Percentiles rank a stretch among this genome's conserved stretches.
Evolutionary conservation across 306 rosid species (phyloP).

Genomic region (Aeschynomene evenia): DNA sequence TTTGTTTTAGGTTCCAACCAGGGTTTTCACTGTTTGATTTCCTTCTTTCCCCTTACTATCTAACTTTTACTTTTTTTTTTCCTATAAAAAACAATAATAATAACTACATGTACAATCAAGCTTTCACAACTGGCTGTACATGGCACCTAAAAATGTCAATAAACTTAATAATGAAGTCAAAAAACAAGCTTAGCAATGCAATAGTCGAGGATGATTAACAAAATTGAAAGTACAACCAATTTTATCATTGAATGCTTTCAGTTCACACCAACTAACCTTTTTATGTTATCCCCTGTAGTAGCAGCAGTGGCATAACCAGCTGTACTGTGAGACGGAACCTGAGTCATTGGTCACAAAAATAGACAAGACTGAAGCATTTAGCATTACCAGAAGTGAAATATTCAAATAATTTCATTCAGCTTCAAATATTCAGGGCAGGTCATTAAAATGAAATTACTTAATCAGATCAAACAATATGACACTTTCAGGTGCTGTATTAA

Average conservation of each 20-base stretch:
- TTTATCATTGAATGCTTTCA: slow-evolving; percentile 16
- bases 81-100: background rate
- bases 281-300: slow-evolving; percentile 53
- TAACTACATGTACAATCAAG: background rate
- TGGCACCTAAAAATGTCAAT: background rate
- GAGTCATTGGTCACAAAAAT: slow-evolving; percentile 24
- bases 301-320: slow-evolving; percentile 69
- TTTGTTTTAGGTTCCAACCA: background rate
- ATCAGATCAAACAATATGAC: slow-evolving; percentile 6
- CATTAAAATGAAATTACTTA: slow-evolving; percentile 2
- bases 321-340: slow-evolving; percentile 71
- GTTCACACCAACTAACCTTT: slow-evolving; percentile 52
- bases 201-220: background rate
- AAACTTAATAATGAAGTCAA: background rate
- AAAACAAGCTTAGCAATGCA: slow-evolving; percentile 6
- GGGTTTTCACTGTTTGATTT: background rate
- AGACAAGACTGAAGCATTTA: slow-evolving; percentile 4
- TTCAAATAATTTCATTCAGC: slow-evolving; percentile 14
- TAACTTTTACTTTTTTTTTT: background rate
- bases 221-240: slow-evolving; percentile 7
- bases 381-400: background rate
- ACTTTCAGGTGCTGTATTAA: background rate
- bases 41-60: background rate
- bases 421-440: slow-evolving; percentile 7
- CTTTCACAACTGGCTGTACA: background rate